Evolutionary conservation across 2,329 filamentous ascomycete species (phyloP).

Genomic region (Exophiala alcalophila): DNA sequence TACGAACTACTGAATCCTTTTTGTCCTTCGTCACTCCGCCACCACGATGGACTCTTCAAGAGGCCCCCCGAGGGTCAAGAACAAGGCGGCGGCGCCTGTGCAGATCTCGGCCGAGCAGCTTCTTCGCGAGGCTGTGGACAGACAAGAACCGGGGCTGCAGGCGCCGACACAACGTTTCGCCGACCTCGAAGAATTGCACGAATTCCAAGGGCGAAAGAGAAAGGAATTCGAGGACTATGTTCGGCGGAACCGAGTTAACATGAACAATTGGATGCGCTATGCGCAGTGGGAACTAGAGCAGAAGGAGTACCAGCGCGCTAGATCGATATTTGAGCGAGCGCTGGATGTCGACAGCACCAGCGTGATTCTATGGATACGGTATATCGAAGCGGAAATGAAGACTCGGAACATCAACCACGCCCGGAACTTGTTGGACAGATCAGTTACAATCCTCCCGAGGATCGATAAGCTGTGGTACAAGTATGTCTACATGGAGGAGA

Average conservation of each 20-base stretch:
- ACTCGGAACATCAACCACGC: slow-evolving; percentile 94
- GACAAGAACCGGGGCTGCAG: slow-evolving; percentile 83
- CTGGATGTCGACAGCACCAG: slow-evolving; percentile 88
- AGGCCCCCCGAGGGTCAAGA: slow-evolving; percentile 94
- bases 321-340: slow-evolving; percentile 91
- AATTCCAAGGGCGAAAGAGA: slow-evolving; percentile 92
- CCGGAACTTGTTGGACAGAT: slow-evolving; percentile 86
- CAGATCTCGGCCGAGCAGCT: slow-evolving; percentile 97
- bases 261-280: slow-evolving; percentile 99
- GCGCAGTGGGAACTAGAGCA: slow-evolving; percentile 97
- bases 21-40: too few relatives aligned
- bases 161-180: slow-evolving; percentile 92
- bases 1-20: too few relatives aligned
- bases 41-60: slow-evolving; percentile 78
- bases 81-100: slow-evolving; percentile 88
- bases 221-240: slow-evolving; percentile 99
- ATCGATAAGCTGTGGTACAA: slow-evolving; percentile 99
- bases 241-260: slow-evolving; percentile 85
- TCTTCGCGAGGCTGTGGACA: slow-evolving; percentile 92
- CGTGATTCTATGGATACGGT: slow-evolving; percentile 83
- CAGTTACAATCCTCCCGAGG: slow-evolving; percentile 85
- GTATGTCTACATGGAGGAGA: slow-evolving; percentile 98
- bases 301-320: slow-evolving; percentile 89
- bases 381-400: slow-evolving; percentile 97
- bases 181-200: slow-evolving; percentile 95